Evolutionary conservation across 1,139 yeast genomes (phyloP), one percentile per base, ranked within the genome.

Genomic region (Scheffersomyces quercinus): DNA sequence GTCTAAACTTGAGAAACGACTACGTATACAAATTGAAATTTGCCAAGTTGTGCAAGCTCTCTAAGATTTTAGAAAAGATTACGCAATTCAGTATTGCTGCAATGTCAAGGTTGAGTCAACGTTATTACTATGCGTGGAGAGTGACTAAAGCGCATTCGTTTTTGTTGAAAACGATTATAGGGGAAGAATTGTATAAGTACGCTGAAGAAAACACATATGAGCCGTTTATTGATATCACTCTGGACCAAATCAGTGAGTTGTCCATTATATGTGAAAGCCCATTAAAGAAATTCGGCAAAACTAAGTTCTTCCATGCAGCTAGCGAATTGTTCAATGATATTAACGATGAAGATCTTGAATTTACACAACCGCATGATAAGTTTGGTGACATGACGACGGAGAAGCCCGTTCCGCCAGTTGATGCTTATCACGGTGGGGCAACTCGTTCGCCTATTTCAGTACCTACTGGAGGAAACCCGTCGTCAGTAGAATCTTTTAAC

Each of bases 51-150:
- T 42, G 51, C 42, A 50, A 45, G 31, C 44, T 53, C 24, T 40
- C 50, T 41, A 50, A 16, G 35, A 34, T 35, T 55, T 38, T 46
- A 26, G 62, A 60, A 40, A 54, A 49, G 36, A 42, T 60, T 11
- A 39, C 51, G n/a, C 59, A 58, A 31, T 55, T 53, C 44, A 52
- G 60, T 31, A 51, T 66, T 28, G 53, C 57, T 1, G 59, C 65
- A 0, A 43, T 69, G 46, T 57, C 68, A 3, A 56, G 60, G 32
- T 55, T 66, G 38, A 68, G 73, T 45, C 62, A 60, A 38, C 52
- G 76, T 41, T 73, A 73, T 48, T 73, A 70, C 49, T 70, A 67
- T 54, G 76, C 79, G 0, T 73, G 79, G 79, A 62, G 73, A 51
- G 58, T 70, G 2, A 58, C 68, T 9, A 73, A 69, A 46, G 67